Base-by-base conservation (phyloP, 768 basidiomycete species). In the Sistotremastrum suecicum region DNA sequence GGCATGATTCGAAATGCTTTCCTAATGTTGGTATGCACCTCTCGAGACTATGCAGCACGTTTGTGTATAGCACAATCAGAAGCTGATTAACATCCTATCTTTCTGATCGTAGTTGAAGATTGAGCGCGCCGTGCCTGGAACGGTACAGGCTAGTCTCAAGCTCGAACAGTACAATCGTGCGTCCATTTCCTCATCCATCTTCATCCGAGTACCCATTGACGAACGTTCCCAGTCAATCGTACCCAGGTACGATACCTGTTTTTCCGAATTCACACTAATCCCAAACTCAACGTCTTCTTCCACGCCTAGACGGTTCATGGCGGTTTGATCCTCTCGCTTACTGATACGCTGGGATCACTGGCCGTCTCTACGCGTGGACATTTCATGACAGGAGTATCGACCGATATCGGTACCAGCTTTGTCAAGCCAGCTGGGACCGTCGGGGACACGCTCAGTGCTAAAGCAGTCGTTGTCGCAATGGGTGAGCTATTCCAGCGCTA, bases 361-460 rank as follows among this genome's bases (percentile, higher is more conserved):
- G 85, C 81, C n/a, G 75, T 90, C 29, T 82, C 85, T 1, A 74
- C 78, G 9, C 79, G 78, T 51, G 87, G 87, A 3, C 79, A 86
- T 6, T 90, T 66, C 55, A 86, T 87, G 85, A 89, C 87, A 0
- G 85, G 87, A 10, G 85, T 89, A 7, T 86, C 83, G 2, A 85
- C 84, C 3, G 86, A 89, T 57, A 76, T 90, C 51, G 78, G 65
- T 29, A 64, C 85, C 0, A 82, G 82, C 1, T 89, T 88, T 50
- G 74, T 88, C 47, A 76, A 77, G 34, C 83, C 83, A 12, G 81
- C 73, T 4, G 87, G 87, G n/a, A 70, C 66, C 45, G 63, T 67
- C 0, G 87, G 85, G 7, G 83, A 88, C 49, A 61, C 70, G 8
- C 58, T 90, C 9, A 69, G 72, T 45, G 75, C 75, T 3, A 82